Evolutionary conservation across 257 asterid genomes (phyloP).

Genomic region (Nicotiana benthamiana): DNA sequence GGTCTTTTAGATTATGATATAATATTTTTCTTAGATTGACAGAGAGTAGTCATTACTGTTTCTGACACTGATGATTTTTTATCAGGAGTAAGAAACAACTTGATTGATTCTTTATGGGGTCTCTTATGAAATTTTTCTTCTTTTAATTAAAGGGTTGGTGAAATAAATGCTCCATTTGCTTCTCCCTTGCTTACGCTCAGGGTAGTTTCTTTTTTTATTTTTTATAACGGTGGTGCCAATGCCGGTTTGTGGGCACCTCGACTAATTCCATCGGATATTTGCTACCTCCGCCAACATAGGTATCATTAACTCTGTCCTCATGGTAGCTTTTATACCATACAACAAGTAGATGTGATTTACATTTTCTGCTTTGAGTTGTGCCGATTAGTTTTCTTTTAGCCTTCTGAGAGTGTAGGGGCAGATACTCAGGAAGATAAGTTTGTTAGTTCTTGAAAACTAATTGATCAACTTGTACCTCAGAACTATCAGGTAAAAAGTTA

Average conservation of each 20-base stretch:
- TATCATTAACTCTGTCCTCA: no score
- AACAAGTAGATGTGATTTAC: neutral
- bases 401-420: no score
- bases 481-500: neutral
- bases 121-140: slow-evolving; percentile 29
- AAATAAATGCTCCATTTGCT: slow-evolving; percentile 25
- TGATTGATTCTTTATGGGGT: slow-evolving; percentile 33
- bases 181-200: slow-evolving; percentile 22
- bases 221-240: no score
- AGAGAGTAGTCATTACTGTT: slow-evolving; percentile 22
- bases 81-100: slow-evolving; percentile 39
- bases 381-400: slow-evolving; percentile 15
- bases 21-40: slow-evolving; percentile 8
- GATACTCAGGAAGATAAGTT: neutral
- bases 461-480: neutral
- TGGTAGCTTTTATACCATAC: neutral
- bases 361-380: neutral
- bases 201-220: neutral
- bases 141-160: slow-evolving; percentile 29
- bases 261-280: no score
- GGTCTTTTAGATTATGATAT: slow-evolving; percentile 28
- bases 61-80: slow-evolving; percentile 30
- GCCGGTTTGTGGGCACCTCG: no score
- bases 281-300: no score
- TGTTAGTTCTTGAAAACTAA: neutral